Evolutionary conservation across 768 basidiomycete species (phyloP), one percentile per base, ranked within the genome.

Genomic region (Boletus pseudopeckii): DNA sequence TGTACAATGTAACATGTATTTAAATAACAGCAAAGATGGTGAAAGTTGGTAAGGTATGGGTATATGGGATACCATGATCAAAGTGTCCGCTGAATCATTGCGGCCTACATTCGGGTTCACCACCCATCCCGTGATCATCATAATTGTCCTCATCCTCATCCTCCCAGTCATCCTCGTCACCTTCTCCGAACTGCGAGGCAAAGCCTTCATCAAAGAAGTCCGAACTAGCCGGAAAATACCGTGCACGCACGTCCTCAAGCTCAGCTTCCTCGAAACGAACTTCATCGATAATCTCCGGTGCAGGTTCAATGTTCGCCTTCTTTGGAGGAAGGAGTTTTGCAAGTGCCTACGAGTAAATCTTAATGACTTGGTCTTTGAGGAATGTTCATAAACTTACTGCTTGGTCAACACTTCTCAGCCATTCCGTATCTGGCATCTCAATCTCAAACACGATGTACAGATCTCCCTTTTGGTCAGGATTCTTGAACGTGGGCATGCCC

Each of bases 401-500:
- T 42, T 65, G 66, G 63, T 93, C 85, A 28, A 87, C 73, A 3
- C 74, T 78, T 58, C 74, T 77, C 28, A 93, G 73, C 94, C 94
- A 98, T 39, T 83, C 75, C 46, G 80, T 76, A 53, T 77, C 76
- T 13, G 95, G 95, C 91, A 95, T 93, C 72, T 97, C 94, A 48
- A 98, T 78, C 52, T 87, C 81, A 49, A 97, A 80, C 48, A 86
- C 79, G 52, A 98, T 77, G 62, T 86, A 91, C 37, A 98, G 75
- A 64, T 95, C 86, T 11, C 94, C 94, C 68, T 84, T 87, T 56
- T 77, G 71, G 50, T 83, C 80, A 22, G 83, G 74, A 13, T 76
- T 76, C 61, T 85, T 86, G 71, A 84, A 77, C 13, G 82, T 69
- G 2, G 94, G 93, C 93, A 98, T 95, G 37, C 96, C 95, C 71